Evolutionary conservation across 805 yeast genomes (phyloP).

Genomic region (Lipomyces sp.): DNA sequence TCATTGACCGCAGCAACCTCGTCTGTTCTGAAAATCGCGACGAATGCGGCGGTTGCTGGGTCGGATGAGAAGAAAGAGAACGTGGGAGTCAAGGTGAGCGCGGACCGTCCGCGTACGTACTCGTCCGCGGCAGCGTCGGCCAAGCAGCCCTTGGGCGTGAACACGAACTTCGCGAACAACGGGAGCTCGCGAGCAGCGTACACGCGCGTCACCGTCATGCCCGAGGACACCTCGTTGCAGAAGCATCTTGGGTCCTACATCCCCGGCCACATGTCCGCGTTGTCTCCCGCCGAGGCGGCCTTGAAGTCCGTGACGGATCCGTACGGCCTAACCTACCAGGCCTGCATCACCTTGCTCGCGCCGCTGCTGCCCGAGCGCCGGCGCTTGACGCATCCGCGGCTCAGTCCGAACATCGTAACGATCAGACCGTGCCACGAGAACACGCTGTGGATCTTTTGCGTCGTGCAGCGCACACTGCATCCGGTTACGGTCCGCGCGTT

Average conservation of each 20-base stretch:
- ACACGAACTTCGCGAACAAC: conserved; percentile 10
- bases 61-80: conserved; percentile 3
- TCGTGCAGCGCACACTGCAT: conserved; percentile 26
- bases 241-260: conserved; percentile 5
- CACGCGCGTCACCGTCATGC: conserved; percentile 18
- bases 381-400: conserved; percentile 26
- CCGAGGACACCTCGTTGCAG: conserved; percentile 8
- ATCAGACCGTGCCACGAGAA: conserved; percentile 28
- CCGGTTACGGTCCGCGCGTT: conserved; percentile 30
- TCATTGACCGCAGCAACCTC: no score
- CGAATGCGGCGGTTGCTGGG: no score
- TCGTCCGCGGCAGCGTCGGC: conserved; percentile 20
- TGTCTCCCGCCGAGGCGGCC: conserved; percentile 24
- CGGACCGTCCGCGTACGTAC: conserved; percentile 14
- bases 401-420: conserved; percentile 29
- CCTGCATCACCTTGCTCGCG: conserved; percentile 24
- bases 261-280: conserved; percentile 26
- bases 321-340: conserved; percentile 24
- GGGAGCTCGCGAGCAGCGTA: neutral
- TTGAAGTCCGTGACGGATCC: conserved; percentile 20
- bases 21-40: no score
- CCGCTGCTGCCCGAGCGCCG: conserved; percentile 25
- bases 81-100: neutral
- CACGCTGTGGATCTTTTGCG: conserved; percentile 28
- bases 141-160: conserved; percentile 14